Conservation (phyloP, 208 protist species). For the Leishmania turanica region DNA sequence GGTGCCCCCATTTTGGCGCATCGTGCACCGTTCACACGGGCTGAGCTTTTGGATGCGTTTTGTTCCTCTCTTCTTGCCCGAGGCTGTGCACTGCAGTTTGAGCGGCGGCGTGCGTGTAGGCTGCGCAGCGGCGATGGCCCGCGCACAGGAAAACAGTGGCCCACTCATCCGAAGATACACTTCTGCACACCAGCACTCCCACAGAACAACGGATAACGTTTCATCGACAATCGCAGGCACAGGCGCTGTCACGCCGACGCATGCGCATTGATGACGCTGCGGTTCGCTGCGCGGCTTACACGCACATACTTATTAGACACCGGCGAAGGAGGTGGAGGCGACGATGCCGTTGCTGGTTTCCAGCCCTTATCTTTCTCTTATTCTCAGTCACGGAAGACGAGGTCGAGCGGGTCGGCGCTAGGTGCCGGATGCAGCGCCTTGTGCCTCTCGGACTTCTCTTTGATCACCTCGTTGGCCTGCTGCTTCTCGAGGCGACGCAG, state of each 20-base stretch:
- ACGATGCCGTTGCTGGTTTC: not conserved
- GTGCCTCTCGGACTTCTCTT: slow-evolving; percentile 64
- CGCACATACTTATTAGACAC: slow-evolving; percentile 3
- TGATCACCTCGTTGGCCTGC: slow-evolving; percentile 67
- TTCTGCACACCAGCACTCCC: not conserved
- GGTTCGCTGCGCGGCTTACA: not conserved
- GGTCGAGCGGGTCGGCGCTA: slow-evolving; percentile 64
- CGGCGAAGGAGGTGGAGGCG: not conserved
- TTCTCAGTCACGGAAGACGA: slow-evolving; percentile 60
- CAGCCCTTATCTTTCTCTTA: not conserved
- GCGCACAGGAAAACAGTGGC: not conserved
- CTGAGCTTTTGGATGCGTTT: not conserved
- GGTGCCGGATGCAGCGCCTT: slow-evolving; percentile 66
- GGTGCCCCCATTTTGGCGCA: not conserved
- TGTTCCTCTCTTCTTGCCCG: not conserved
- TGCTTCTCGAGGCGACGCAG: slow-evolving; percentile 74
- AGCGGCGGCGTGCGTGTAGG: not conserved
- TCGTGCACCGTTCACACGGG: not conserved
- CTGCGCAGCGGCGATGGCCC: not conserved
- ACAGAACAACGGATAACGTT: not conserved
- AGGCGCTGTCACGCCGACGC: not conserved
- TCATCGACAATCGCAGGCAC: not conserved
- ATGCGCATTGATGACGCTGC: not conserved
- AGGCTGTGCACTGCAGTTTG: not conserved
- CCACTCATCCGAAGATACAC: not conserved